Percentiles rank a stretch among this genome's conserved stretches.
Evolutionary conservation across 2,329 filamentous ascomycete genomes (phyloP).

Genomic region (Hypoxylon sp.): DNA sequence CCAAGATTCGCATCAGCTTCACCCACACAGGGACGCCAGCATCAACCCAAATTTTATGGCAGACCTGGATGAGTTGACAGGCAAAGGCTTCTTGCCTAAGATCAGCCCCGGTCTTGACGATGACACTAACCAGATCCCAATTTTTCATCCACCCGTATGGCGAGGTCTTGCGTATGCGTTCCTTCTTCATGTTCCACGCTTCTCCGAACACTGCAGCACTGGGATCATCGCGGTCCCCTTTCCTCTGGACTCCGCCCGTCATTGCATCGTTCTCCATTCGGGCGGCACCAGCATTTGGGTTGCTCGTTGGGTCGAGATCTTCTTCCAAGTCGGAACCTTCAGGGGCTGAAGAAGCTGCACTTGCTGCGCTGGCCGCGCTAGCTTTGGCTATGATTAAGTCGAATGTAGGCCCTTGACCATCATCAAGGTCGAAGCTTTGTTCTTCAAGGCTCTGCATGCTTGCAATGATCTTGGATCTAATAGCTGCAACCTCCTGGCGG

Average conservation of each 20-base stretch:
- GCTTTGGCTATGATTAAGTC: slow-evolving; percentile 86
- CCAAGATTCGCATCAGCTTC: slow-evolving; percentile 87
- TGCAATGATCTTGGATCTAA: slow-evolving; percentile 88
- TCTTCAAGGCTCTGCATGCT: slow-evolving; percentile 92
- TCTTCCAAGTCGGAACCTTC: slow-evolving; percentile 55
- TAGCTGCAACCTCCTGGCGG: slow-evolving; percentile 84
- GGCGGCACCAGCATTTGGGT: slow-evolving; percentile 80
- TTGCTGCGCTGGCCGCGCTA: slow-evolving; percentile 52
- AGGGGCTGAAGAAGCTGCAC: slow-evolving; percentile 60
- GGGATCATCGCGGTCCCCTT: slow-evolving; percentile 86
- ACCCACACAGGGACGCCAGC: slow-evolving; percentile 86
- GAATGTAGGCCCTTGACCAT: slow-evolving; percentile 80
- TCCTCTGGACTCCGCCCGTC: slow-evolving; percentile 84
- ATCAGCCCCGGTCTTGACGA: slow-evolving; percentile 88
- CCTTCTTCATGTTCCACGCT: slow-evolving; percentile 87
- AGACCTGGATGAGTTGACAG: slow-evolving; percentile 86
- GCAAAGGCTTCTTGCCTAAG: slow-evolving; percentile 88
- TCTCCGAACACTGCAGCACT: slow-evolving; percentile 90
- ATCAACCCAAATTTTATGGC: slow-evolving; percentile 85
- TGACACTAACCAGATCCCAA: slow-evolving; percentile 89
- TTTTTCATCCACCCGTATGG: slow-evolving; percentile 92
- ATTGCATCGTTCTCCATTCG: slow-evolving; percentile 93
- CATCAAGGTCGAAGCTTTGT: slow-evolving; percentile 84
- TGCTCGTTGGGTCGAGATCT: slow-evolving; percentile 67
- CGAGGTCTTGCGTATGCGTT: slow-evolving; percentile 85